Evolutionary conservation across 192 early-diverging fungal genomes (phyloP).

Genomic region (Endogone sp.): DNA sequence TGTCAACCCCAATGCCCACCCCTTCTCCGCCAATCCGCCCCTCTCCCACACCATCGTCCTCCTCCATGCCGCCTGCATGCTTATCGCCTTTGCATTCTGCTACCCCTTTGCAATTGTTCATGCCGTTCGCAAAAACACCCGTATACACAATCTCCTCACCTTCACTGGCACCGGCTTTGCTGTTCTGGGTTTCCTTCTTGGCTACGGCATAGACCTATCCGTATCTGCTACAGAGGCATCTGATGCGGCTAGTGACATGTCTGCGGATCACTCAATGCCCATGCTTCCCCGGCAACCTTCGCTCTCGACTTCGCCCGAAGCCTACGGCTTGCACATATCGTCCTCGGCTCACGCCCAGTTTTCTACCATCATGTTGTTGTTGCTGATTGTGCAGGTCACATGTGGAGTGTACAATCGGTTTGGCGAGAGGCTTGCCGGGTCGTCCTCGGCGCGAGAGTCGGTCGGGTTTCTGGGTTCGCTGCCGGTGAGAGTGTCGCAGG

Average conservation of each 20-base stretch:
- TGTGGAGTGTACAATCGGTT: slow-evolving; percentile 29
- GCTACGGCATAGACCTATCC: background rate
- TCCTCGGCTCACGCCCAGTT: slow-evolving; percentile 25
- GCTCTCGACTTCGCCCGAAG: too few species aligned
- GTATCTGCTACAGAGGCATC: background rate
- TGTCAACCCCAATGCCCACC: background rate
- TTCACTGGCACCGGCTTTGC: background rate
- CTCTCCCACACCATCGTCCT: slow-evolving; percentile 37
- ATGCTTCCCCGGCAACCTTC: too few species aligned
- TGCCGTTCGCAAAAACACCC: slow-evolving; percentile 8
- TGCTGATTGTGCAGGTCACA: slow-evolving; percentile 27
- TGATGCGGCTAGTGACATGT: slow-evolving; percentile 15
- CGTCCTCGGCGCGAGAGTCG: background rate
- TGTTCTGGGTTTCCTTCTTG: slow-evolving; percentile 7
- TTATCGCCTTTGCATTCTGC: slow-evolving; percentile 31
- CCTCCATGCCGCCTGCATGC: slow-evolving; percentile 39
- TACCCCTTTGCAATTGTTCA: slow-evolving; percentile 36
- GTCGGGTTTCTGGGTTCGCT: background rate
- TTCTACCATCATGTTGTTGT: slow-evolving; percentile 19
- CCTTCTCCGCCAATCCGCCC: slow-evolving; percentile 19
- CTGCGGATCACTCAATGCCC: slow-evolving; percentile 22
- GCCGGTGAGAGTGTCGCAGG: slow-evolving; percentile 18
- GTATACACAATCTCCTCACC: background rate
- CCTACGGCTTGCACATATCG: too few species aligned
- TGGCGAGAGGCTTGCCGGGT: slow-evolving; percentile 7